Evolutionary conservation across 2,329 filamentous ascomycete genomes (phyloP).

Genomic region (Colletotrichum orbiculare): DNA sequence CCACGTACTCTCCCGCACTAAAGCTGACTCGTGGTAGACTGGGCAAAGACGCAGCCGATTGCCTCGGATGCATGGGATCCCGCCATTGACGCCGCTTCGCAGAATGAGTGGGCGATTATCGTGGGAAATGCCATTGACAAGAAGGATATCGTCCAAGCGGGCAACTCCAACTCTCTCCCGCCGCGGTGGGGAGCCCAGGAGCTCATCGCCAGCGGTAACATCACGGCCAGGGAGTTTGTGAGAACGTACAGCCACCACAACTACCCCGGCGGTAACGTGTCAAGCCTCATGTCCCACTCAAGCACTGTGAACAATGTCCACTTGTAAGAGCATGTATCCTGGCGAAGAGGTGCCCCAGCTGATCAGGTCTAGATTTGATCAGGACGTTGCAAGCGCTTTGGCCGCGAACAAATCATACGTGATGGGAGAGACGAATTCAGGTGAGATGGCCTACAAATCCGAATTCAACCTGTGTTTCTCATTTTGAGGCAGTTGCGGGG

Average conservation of each 20-base stretch:
- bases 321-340: not conserved
- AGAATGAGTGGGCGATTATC: conserved; percentile 51
- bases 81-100: conserved; percentile 50
- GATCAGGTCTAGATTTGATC: conserved; percentile 48
- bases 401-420: conserved; percentile 55
- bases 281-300: conserved; percentile 57
- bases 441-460: conserved; percentile 41
- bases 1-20: not conserved
- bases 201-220: conserved; percentile 51
- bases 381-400: conserved; percentile 53
- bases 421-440: conserved; percentile 62
- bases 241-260: conserved; percentile 59
- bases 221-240: conserved; percentile 51
- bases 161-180: conserved; percentile 51
- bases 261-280: conserved; percentile 57
- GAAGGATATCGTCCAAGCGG: conserved; percentile 51
- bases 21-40: conserved; percentile 43
- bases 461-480: not conserved
- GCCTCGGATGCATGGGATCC: conserved; percentile 50
- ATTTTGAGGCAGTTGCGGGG: conserved; percentile 8
- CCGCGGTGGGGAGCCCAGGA: conserved; percentile 52
- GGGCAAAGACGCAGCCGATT: conserved; percentile 50
- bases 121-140: conserved; percentile 49
- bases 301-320: conserved; percentile 50
- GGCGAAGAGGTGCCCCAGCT: not conserved